Evolutionary conservation across 2,329 filamentous ascomycete genomes (phyloP).

Genomic region (Microsporum ferrugineum): DNA sequence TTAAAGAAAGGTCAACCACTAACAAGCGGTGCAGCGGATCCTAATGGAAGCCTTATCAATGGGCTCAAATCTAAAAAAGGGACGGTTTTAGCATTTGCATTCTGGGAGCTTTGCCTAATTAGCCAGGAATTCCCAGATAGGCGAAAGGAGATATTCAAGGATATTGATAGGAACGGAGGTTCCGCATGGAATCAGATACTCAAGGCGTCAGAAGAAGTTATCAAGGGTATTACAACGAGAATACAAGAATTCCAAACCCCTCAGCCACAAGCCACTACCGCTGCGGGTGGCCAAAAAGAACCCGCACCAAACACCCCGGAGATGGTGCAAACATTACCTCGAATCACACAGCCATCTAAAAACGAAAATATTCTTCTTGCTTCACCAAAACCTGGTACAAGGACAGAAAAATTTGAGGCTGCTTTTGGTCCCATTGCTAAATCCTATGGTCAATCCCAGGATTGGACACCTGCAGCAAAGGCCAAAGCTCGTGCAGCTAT

Average conservation of each 20-base stretch:
- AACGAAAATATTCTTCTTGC: slow-evolving; percentile 39
- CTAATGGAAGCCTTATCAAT: slow-evolving; percentile 77
- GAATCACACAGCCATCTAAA: slow-evolving; percentile 39
- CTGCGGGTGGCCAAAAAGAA: background rate
- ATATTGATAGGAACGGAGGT: slow-evolving; percentile 71
- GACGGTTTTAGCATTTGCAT: slow-evolving; percentile 66
- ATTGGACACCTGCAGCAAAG: slow-evolving; percentile 34
- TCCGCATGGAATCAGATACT: slow-evolving; percentile 73
- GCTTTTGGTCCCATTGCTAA: slow-evolving; percentile 36
- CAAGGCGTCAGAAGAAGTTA: slow-evolving; percentile 54
- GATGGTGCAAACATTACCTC: slow-evolving; percentile 38
- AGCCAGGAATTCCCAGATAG: slow-evolving; percentile 62
- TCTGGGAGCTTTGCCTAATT: slow-evolving; percentile 82
- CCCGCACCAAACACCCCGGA: slow-evolving; percentile 11
- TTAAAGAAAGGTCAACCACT: slow-evolving; percentile 75
- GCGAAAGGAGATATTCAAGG: slow-evolving; percentile 69
- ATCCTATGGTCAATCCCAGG: slow-evolving; percentile 35
- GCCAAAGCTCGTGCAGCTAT: slow-evolving; percentile 29
- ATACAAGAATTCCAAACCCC: slow-evolving; percentile 51
- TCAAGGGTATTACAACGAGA: slow-evolving; percentile 56
- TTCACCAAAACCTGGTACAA: slow-evolving; percentile 27
- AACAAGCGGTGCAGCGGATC: slow-evolving; percentile 75
- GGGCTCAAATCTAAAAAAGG: slow-evolving; percentile 76
- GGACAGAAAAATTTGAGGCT: slow-evolving; percentile 29
- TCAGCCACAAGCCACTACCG: slow-evolving; percentile 20